Conservation (phyloP, 2,329 filamentous ascomycete species). For the Hymenoscyphus linearis region DNA sequence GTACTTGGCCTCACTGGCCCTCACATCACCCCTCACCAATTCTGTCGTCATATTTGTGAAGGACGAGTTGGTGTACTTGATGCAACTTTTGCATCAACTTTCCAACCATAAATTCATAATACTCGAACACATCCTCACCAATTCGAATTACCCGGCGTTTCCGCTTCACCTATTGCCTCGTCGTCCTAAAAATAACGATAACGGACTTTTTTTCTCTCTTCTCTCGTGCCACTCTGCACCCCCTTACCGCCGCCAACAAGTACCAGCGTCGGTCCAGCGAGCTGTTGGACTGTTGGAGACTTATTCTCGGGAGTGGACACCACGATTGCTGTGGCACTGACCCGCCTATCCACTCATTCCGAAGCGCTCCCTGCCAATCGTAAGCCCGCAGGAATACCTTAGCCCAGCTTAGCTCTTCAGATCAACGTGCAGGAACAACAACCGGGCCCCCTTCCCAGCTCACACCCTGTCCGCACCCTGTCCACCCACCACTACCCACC, state of each 20-base stretch:
- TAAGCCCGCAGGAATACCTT: constrained; percentile 15
- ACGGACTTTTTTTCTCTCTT: constrained; percentile 13
- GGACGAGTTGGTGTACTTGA: no score
- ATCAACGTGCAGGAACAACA: constrained; percentile 31
- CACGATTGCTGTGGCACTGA: constrained; percentile 1
- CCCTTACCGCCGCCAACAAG: constrained; percentile 14
- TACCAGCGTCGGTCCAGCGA: no score
- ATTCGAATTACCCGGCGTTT: neutral
- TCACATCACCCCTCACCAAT: neutral
- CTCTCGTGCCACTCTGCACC: neutral
- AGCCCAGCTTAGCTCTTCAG: constrained; percentile 23
- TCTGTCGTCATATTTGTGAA: neutral
- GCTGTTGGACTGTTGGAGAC: no score
- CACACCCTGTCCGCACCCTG: no score
- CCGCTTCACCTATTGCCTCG: neutral
- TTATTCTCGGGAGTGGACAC: neutral
- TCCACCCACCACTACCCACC: no score
- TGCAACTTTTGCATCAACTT: neutral
- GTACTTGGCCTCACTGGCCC: no score
- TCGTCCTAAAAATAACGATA: constrained; percentile 15
- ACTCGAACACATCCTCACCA: neutral
- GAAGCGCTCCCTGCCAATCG: constrained; percentile 23
- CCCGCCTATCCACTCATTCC: constrained; percentile 26
- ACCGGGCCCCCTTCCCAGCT: constrained; percentile 9
- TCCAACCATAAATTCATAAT: neutral